Conservation (phyloP, 1,284 basidiomycete genomes). For the Fomitopsis palustris region DNA sequence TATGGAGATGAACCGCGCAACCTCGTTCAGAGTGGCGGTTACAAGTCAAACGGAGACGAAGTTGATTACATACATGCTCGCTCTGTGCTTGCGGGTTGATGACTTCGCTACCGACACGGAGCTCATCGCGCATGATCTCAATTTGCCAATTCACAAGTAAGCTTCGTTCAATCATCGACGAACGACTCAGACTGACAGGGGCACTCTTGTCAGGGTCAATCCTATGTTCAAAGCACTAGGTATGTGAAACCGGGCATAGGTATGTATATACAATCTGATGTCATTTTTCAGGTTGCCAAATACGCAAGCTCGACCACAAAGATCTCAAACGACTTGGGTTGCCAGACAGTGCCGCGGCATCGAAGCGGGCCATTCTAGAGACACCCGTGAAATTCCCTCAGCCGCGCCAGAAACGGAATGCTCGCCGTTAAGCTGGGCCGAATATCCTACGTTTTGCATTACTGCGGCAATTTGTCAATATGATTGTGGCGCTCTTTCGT, state of each 20-base stretch:
- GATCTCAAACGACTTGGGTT: conserved; percentile 70
- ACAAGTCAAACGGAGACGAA: conserved; percentile 71
- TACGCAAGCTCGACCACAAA: conserved; percentile 52
- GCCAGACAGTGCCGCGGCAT: conserved; percentile 52
- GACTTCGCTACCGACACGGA: conserved; percentile 69
- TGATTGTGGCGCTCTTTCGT: too few relatives aligned
- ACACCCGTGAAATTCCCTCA: conserved; percentile 82
- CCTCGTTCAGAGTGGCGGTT: conserved; percentile 48
- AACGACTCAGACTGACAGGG: not conserved
- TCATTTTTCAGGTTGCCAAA: conserved; percentile 59
- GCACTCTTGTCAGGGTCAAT: conserved; percentile 22
- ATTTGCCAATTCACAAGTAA: conserved; percentile 59
- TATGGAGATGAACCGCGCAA: not conserved
- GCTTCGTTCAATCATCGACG: conserved; percentile 23
- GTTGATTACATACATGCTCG: conserved; percentile 76
- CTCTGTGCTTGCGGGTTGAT: conserved; percentile 76
- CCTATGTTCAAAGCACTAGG: conserved; percentile 32
- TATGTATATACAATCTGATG: not conserved
- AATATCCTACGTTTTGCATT: too few relatives aligned
- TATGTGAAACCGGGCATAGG: conserved; percentile 6
- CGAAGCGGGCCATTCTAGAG: conserved; percentile 68
- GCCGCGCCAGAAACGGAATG: conserved; percentile 36
- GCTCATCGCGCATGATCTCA: conserved; percentile 70
- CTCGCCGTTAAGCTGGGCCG: conserved; percentile 14
- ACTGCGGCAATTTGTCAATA: too few relatives aligned